Evolutionary conservation across 1,284 basidiomycete species (phyloP), one percentile per base, ranked within the genome.

Genomic region (Cryptococcus wingfieldii): DNA sequence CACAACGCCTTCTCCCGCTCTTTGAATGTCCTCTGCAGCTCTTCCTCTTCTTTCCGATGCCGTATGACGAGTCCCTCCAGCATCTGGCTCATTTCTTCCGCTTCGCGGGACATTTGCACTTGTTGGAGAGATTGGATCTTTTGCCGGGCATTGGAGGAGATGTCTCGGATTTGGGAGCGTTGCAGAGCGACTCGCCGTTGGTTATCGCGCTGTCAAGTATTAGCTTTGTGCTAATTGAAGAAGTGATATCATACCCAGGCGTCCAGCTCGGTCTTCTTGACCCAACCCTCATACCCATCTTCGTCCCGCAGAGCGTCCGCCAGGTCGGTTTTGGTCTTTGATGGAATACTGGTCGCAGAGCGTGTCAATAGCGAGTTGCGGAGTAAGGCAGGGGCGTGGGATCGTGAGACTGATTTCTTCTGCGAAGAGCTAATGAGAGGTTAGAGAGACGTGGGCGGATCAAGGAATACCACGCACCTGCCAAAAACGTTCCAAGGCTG

Each of bases 1-100:
- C 73, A 75, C 4, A 75, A 61, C 55, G 60, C 61, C 49, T 61
- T 62, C 34, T 71, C 63, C 43, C 71, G 58, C 39, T 74, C 69
- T 2, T 54, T 59, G 52, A 74, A 75, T 4, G 54, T 51, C 41
- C 56, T 50, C 6, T 56, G 51, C 4, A 56, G 47, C 41, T 72
- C 71, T 50, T 71, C 63, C 49, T 68, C 66, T 58, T 72, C 67
- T 48, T 62, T 47, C 13, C 57, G 48, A 27, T 67, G 64, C 51
- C 59, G 55, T 25, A 75, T 61, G 0, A 61, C 62, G 55, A 75
- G 55, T 0, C 66, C 68, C 41, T 68, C 62, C 53, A 75, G 47
- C 61, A 74, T 54, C 37, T 55, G 51, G 41, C 55, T 47, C 38
- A 75, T 61, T 47, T 71, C 69, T 14, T 71, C 69, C 2, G 63